Conservation (phyloP, 176 grass and related monocot species). For the Elymus sibiricus region DNA sequence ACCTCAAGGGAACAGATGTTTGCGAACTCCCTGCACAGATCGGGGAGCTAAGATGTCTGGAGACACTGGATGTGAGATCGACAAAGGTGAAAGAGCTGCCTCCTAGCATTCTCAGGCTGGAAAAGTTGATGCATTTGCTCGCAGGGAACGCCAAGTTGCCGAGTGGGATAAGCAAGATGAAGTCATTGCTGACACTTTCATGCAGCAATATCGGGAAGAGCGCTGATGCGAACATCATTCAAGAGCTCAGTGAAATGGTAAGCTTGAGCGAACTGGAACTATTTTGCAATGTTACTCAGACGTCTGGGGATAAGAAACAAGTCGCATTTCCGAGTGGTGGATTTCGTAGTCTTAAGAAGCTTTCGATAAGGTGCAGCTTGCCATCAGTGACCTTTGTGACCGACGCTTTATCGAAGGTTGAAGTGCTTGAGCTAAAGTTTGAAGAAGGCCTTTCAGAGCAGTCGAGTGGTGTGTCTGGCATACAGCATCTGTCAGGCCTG, state of each 20-base stretch:
- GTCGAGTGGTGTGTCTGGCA: constrained; percentile 17
- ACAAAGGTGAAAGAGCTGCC: constrained; percentile 41
- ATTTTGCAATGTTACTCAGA: constrained; percentile 19
- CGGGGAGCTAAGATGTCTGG: constrained; percentile 34
- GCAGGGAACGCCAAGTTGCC: constrained; percentile 16
- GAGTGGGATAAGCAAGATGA: constrained; percentile 8
- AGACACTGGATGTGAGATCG: constrained; percentile 45
- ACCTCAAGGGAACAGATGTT: constrained; percentile 30
- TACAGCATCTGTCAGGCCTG: constrained; percentile 27
- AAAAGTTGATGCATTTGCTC: constrained; percentile 27
- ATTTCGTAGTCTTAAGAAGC: constrained; percentile 12
- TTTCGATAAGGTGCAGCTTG: background rate
- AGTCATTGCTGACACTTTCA: background rate
- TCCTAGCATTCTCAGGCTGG: constrained; percentile 10
- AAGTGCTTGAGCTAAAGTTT: constrained; percentile 30
- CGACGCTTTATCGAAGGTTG: background rate
- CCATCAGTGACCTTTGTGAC: constrained; percentile 18
- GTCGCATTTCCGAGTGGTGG: constrained; percentile 9
- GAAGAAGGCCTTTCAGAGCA: constrained; percentile 14
- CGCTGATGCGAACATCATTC: background rate
- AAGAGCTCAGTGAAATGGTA: background rate
- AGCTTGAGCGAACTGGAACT: constrained; percentile 28
- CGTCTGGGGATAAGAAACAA: background rate
- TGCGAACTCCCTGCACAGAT: constrained; percentile 24
- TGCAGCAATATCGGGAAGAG: background rate